These are phyloP conservation scores for Pouteria glomerata DNA, from an alignment of 148 eudicot genomes.

Conservation along the genomic window DNA sequence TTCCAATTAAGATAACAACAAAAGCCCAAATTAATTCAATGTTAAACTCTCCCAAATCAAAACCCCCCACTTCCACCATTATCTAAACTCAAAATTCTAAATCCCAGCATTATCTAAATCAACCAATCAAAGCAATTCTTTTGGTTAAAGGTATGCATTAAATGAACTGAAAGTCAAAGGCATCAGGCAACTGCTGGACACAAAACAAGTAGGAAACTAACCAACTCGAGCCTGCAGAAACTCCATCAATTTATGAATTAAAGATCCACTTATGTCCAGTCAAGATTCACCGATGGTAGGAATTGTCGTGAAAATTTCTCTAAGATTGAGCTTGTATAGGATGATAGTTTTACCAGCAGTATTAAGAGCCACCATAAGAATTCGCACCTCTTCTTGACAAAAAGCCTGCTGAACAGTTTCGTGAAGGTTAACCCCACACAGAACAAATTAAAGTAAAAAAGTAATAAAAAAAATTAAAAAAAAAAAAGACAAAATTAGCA, in stretches of 20 bases:
- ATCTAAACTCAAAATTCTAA: no score
- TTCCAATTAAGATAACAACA: no score
- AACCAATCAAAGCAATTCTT: no score
- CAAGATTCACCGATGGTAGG: conserved; percentile 24
- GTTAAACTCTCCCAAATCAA: no score
- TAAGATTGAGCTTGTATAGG: conserved; percentile 22
- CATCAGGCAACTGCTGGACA: background rate
- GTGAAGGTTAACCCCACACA: conserved; percentile 18
- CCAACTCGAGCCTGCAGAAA: background rate
- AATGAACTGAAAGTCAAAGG: background rate
- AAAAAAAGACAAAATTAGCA: background rate
- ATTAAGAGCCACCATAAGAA: conserved; percentile 29
- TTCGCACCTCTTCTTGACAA: conserved; percentile 30
- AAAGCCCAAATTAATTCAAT: no score
- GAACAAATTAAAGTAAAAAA: background rate
- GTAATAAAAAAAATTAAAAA: no score
- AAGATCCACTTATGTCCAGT: background rate
- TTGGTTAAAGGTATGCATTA: no score
- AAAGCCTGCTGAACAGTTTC: conserved; percentile 26
- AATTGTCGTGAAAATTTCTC: conserved; percentile 26
- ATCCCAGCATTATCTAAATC: no score
- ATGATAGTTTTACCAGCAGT: conserved; percentile 29
- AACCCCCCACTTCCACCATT: no score
- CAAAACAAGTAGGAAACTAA: background rate
- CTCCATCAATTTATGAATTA: background rate